Evolutionary conservation across 495 filamentous ascomycete genomes (phyloP).

Genomic region (Rhizodiscina lignyota): DNA sequence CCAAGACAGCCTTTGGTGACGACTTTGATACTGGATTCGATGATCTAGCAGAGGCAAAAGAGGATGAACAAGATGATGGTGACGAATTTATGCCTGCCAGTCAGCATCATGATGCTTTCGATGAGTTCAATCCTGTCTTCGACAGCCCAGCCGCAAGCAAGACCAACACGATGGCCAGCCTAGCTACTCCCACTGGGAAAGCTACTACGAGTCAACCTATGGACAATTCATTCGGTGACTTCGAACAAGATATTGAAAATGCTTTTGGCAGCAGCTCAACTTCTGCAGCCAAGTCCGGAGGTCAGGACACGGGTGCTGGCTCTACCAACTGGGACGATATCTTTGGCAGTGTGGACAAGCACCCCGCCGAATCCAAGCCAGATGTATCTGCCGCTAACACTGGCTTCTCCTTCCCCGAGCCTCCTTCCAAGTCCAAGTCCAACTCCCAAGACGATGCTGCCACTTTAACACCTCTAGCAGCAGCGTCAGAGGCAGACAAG

Average conservation of each 20-base stretch:
- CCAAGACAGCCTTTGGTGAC: constrained; percentile 35
- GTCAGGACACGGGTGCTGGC: constrained; percentile 54
- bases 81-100: constrained; percentile 34
- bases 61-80: constrained; percentile 36
- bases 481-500: constrained; percentile 4
- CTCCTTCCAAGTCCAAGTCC: neutral
- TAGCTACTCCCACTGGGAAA: constrained; percentile 24
- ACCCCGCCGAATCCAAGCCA: constrained; percentile 2
- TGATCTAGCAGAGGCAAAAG: constrained; percentile 75
- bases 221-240: constrained; percentile 34
- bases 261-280: constrained; percentile 18
- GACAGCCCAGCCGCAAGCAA: constrained; percentile 29
- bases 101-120: constrained; percentile 25
- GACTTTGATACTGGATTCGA: constrained; percentile 80
- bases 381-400: neutral
- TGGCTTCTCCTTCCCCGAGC: neutral
- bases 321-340: constrained; percentile 2
- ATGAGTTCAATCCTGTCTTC: constrained; percentile 58
- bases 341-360: constrained; percentile 6
- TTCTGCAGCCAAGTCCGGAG: constrained; percentile 12
- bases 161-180: constrained; percentile 42
- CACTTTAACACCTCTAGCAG: too few species aligned
- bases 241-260: constrained; percentile 19
- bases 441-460: constrained; percentile 5
- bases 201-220: constrained; percentile 18